Evolutionary conservation across 108 stramenopile genomes (phyloP).

Genomic region (Asterionellopsis glacialis): DNA sequence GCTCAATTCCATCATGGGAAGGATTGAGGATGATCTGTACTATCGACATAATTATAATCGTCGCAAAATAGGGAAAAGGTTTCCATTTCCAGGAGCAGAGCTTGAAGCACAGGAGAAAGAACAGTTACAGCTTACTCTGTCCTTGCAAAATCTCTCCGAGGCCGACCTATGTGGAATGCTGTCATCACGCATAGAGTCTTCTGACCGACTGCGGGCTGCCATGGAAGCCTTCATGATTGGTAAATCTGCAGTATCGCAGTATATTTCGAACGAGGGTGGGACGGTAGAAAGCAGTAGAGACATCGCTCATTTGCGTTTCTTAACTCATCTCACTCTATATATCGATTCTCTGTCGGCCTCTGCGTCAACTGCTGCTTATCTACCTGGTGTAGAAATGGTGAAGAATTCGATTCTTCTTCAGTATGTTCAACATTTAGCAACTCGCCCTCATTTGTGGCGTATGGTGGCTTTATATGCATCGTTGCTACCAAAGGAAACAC

Average conservation of each 20-base stretch:
- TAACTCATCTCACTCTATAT: conserved; percentile 44
- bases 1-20: conserved; percentile 33
- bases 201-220: conserved; percentile 21
- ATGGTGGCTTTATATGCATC: conserved; percentile 63
- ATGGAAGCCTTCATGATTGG: conserved; percentile 61
- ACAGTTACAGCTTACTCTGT: conserved; percentile 26
- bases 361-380: conserved; percentile 7
- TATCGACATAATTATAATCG: conserved; percentile 40
- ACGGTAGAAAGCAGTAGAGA: neutral
- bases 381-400: conserved; percentile 8
- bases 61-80: conserved; percentile 1
- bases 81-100: conserved; percentile 19
- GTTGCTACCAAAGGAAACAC: conserved; percentile 40
- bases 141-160: neutral
- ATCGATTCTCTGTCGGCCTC: conserved; percentile 38
- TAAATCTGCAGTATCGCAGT: conserved; percentile 34
- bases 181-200: neutral
- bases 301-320: conserved; percentile 23
- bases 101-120: conserved; percentile 26
- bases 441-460: conserved; percentile 50
- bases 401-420: conserved; percentile 31
- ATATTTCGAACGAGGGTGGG: conserved; percentile 7
- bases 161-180: conserved; percentile 6
- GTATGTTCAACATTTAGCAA: conserved; percentile 36
- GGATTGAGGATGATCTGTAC: conserved; percentile 60